Evolutionary conservation across 495 filamentous ascomycete species (phyloP), one percentile per base, ranked within the genome.

Genomic region (Neurospora tetrasperma): DNA sequence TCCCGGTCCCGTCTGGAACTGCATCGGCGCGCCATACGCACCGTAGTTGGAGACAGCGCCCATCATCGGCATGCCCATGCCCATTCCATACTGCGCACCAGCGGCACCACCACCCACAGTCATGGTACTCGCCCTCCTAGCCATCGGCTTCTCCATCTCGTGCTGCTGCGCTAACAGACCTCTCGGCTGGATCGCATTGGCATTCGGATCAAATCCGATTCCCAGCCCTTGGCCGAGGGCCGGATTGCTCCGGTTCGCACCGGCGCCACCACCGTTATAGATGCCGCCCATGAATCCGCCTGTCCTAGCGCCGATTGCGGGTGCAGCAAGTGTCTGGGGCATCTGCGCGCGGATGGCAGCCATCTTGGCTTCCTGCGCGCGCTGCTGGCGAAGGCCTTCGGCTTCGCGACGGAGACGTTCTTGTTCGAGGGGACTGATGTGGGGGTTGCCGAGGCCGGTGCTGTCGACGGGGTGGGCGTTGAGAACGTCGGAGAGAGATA

Each of bases 401-500:
- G 80, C 79, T 72, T 83, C 81, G 12, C 75, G 71, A 16, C 79
- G 73, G 39, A 83, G 74, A 11, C 83, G 80, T 40, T 83, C 74
- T 42, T 74, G 77, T 35, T 82, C 76, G 4, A 81, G 75, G 3
- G 80, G 83, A 54, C 80, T 83, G 59, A 77, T 73, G 54, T 62
- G n/a, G 16, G 43, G 43, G 11, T 40, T 42, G 70, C 72, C 71
- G 31, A 70, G 83, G 79, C 70, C 83, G 74, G 9, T 85, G 2
- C 77, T 85, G 5, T 78, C 76, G 27, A 75, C 71, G 23, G 75
- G 90, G 78, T 90, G 87, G n/a, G 83, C 81, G 73, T 71, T 74
- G 18, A 83, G 79, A 8, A 96, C 82, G 76, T 93, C 88, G 1
- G 90, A 89, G 89, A 94, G 90, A 78, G 90, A 93, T 46, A 88